phyloP scores from a whole-genome alignment of 1,284 basidiomycete genomes.

The Mycena sp. region DNA sequence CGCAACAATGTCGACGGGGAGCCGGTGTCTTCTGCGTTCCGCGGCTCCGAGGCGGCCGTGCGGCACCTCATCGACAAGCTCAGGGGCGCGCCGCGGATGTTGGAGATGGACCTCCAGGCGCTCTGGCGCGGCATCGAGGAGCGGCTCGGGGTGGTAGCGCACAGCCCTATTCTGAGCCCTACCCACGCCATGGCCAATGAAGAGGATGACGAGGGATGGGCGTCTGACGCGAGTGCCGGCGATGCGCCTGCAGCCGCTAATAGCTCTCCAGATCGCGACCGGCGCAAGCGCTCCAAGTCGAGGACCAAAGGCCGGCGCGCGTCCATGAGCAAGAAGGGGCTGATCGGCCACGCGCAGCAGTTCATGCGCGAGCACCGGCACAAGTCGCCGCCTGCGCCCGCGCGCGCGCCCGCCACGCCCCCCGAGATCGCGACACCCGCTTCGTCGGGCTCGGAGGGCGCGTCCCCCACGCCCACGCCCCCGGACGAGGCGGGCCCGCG shows the following conservation, averaged over 20 bases:
- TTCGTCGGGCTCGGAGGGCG: background rate
- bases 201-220: conserved; percentile 44
- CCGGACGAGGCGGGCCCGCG: background rate
- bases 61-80: conserved; percentile 44
- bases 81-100: conserved; percentile 27
- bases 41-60: conserved; percentile 30
- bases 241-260: conserved; percentile 1
- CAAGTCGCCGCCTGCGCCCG: background rate
- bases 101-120: conserved; percentile 26
- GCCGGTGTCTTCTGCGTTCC: conserved; percentile 25
- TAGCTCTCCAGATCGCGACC: conserved; percentile 15
- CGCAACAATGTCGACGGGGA: conserved; percentile 51
- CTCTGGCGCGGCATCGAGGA: conserved; percentile 24
- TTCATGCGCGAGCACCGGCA: conserved; percentile 27
- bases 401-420: no score
- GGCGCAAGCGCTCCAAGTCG: conserved; percentile 28
- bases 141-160: background rate
- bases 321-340: conserved; percentile 14
- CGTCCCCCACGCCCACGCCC: conserved; percentile 2
- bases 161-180: background rate
- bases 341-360: conserved; percentile 21
- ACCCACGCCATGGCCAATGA: conserved; percentile 9
- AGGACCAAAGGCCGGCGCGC: conserved; percentile 21
- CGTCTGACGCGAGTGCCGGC: conserved; percentile 32
- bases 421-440: background rate